Percentiles rank a stretch among this genome's conserved stretches.
phyloP scores from a whole-genome alignment of 306 rosid species.

The Biancaea sappan region DNA sequence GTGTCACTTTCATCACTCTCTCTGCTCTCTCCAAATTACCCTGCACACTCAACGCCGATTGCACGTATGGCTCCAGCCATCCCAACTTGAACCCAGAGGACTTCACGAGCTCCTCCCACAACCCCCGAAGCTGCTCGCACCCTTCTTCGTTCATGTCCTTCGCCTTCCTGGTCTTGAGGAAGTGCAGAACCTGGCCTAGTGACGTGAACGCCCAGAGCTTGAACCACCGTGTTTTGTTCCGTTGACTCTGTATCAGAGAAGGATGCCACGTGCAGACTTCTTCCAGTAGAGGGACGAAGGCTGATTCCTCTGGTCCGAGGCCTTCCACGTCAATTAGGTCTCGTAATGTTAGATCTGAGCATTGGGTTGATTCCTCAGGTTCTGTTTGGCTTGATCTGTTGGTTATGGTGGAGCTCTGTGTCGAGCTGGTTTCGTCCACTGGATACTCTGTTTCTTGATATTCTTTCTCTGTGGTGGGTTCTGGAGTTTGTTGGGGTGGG shows the following conservation, averaged over 20 bases:
- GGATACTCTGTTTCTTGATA: slow-evolving; percentile 33
- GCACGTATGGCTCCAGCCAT: slow-evolving; percentile 45
- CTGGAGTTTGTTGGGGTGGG: not conserved
- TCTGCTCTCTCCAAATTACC: slow-evolving; percentile 11
- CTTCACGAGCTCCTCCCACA: slow-evolving; percentile 40
- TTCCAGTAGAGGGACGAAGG: slow-evolving; percentile 37
- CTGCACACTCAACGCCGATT: slow-evolving; percentile 34
- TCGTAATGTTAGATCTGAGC: slow-evolving; percentile 29
- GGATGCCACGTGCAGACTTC: slow-evolving; percentile 45
- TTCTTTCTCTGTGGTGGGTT: not conserved
- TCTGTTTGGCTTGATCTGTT: slow-evolving; percentile 28
- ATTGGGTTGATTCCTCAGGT: slow-evolving; percentile 7
- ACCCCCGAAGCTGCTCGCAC: slow-evolving; percentile 16
- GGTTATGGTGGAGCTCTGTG: slow-evolving; percentile 8
- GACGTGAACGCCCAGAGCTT: slow-evolving; percentile 40
- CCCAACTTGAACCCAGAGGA: slow-evolving; percentile 37
- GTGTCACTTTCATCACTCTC: not conserved
- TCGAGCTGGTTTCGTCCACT: slow-evolving; percentile 14
- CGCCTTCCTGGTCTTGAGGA: slow-evolving; percentile 32
- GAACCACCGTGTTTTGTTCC: slow-evolving; percentile 26
- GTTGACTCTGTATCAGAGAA: slow-evolving; percentile 28
- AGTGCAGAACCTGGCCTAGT: slow-evolving; percentile 37
- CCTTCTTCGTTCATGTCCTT: slow-evolving; percentile 42
- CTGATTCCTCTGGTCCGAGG: slow-evolving; percentile 27
- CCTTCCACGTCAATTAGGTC: slow-evolving; percentile 35